A percentile compares a stretch with the other conserved stretches of the same genome.
Evolutionary conservation across 2,329 filamentous ascomycete genomes (phyloP).

Genomic region (Bipolaris zeicola): DNA sequence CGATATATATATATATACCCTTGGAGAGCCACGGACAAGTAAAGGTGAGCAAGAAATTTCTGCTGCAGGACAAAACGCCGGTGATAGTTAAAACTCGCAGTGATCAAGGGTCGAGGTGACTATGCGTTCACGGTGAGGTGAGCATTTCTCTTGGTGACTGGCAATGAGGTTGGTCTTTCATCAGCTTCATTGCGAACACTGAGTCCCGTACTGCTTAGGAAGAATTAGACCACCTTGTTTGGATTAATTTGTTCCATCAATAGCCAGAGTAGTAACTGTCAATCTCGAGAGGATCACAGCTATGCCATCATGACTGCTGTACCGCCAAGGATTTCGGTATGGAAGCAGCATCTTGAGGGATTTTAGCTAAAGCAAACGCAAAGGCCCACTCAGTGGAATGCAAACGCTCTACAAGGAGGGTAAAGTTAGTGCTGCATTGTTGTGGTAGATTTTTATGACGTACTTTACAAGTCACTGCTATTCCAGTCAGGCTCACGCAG

Average conservation of each 20-base stretch:
- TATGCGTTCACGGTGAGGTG: not conserved
- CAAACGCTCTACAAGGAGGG: not conserved
- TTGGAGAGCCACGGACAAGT: not conserved
- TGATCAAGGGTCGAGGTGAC: not conserved
- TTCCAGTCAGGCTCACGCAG: not conserved
- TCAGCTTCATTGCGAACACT: not conserved
- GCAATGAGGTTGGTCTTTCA: not conserved
- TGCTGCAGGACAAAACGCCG: not conserved
- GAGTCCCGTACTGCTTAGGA: not conserved
- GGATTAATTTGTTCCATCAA: no score
- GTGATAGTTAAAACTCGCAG: not conserved
- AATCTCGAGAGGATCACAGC: not conserved
- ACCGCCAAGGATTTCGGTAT: no score
- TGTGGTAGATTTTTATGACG: not conserved
- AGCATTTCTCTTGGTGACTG: not conserved
- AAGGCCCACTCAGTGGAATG: not conserved
- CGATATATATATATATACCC: not conserved
- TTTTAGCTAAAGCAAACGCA: not conserved
- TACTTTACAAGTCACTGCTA: not conserved
- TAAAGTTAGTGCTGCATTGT: not conserved
- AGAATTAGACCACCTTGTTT: not conserved
- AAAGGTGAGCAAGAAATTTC: conserved; percentile 5
- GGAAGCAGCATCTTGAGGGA: no score
- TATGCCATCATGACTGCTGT: not conserved
- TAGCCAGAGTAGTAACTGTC: not conserved